These are phyloP conservation scores for Yamadazyma ubonensis DNA, from an alignment of 805 yeast genomes.

Conservation along the genomic window DNA sequence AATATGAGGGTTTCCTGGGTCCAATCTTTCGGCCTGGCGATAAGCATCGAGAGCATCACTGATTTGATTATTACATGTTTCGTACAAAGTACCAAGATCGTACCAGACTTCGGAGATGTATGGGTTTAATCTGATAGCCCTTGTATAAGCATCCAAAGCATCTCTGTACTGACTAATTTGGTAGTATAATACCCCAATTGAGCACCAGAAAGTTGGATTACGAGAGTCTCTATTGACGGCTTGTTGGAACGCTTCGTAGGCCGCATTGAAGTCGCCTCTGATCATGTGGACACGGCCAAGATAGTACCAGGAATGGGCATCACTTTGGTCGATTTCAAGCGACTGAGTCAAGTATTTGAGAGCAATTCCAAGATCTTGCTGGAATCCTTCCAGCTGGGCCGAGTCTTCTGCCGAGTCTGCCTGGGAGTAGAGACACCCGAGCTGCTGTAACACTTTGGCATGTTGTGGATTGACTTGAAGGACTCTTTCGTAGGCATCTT, in stretches of 20 bases:
- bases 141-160: constrained; percentile 94
- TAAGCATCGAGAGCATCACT: constrained; percentile 96
- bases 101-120: constrained; percentile 98
- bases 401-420: constrained; percentile 29
- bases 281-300: constrained; percentile 97
- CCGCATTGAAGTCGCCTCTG: constrained; percentile 89
- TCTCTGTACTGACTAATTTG: constrained; percentile 95
- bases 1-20: constrained; percentile 92
- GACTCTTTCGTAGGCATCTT: constrained; percentile 93
- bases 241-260: constrained; percentile 97
- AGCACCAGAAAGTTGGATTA: constrained; percentile 98
- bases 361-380: constrained; percentile 78
- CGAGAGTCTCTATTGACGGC: constrained; percentile 96
- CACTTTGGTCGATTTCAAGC: constrained; percentile 82
- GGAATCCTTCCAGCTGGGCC: constrained; percentile 19
- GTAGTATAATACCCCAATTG: constrained; percentile 92
- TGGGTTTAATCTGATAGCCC: constrained; percentile 94
- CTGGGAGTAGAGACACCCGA: constrained; percentile 91
- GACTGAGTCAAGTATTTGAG: constrained; percentile 80
- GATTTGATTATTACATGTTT: constrained; percentile 94
- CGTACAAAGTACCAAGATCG: constrained; percentile 94
- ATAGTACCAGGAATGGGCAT: constrained; percentile 97
- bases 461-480: constrained; percentile 87
- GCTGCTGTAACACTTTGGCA: constrained; percentile 92
- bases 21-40: constrained; percentile 92